phyloP scores from a whole-genome alignment of 805 yeast species.

The Yarrowia osloensis region DNA sequence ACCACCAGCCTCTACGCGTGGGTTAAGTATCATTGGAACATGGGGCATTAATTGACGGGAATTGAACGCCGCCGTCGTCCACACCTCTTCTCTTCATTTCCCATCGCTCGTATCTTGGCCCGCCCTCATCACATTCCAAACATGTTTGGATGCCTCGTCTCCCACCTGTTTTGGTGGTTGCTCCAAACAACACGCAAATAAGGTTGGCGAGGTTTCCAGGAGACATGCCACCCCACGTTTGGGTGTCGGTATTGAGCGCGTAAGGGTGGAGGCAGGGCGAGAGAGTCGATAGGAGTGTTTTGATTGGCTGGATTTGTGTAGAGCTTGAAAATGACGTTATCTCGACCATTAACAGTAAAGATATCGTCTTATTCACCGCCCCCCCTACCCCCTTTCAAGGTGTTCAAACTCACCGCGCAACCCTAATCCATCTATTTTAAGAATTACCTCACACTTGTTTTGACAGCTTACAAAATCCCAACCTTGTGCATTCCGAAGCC shows the following conservation, averaged over 20 bases:
- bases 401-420: background rate
- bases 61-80: too few species aligned
- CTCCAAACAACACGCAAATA: slow-evolving; percentile 6
- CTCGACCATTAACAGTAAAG: too few species aligned
- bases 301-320: too few species aligned
- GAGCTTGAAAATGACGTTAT: too few species aligned
- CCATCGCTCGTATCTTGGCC: too few species aligned
- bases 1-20: background rate
- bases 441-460: slow-evolving; percentile 21
- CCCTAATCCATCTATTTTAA: slow-evolving; percentile 27
- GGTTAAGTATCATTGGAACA: background rate
- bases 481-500: slow-evolving; percentile 14
- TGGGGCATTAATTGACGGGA: too few species aligned
- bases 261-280: background rate
- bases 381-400: too few species aligned
- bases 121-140: background rate
- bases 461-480: slow-evolving; percentile 16
- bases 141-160: slow-evolving; percentile 21
- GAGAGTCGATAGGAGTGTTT: too few species aligned
- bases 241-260: background rate
- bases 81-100: too few species aligned
- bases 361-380: too few species aligned
- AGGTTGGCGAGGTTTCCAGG: background rate
- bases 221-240: slow-evolving; percentile 16
- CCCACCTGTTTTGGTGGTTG: slow-evolving; percentile 25